Base-by-base conservation (phyloP, 148 eudicot genomes). In the Silene conica region DNA sequence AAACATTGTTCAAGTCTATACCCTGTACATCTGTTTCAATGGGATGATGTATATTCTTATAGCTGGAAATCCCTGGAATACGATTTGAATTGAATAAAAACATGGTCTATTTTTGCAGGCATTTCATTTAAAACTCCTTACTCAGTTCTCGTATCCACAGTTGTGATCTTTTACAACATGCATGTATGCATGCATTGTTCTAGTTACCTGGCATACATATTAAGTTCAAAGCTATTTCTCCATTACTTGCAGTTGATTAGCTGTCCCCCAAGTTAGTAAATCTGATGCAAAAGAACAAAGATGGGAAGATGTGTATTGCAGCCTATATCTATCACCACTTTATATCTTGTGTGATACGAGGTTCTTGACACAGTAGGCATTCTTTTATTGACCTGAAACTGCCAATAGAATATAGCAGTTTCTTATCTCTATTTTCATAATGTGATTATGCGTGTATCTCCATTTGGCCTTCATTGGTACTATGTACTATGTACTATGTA, bases 111-210 rank as follows among this genome's bases (percentile, higher is more conserved):
- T 15, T 25, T 5, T 14, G 0, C 18, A 20, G 28, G n/a, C 28
- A 20, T 20, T 38, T 41, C 6, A 18, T 68, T 11, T 45, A 25
- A 11, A 69, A 69, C 34, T 69, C n/a, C 72, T 14, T 52, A 26
- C 41, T 23, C 31, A 21, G 43, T 15, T 50, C 4, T 50, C 22
- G 38, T 69, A 34, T 50, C 21, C 41, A 19, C 60, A 22, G 25
- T 14, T 52, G 72, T 69, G 59, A 58, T 23, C 13, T 45, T 18
- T 69, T 69, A 69, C 6, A 26, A 15, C 59, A 50, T 9, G 14
- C n/a, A 69, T 50, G 41, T 48, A 50, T 12, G 41, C 72, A 69
- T 52, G 58, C 58, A 68, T 23, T 46, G 50, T 5, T 21, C 57
- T 10, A 48, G 56, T 68, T 46, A 22, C 34, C 23, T 22, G 59